Evolutionary conservation across 2,329 filamentous ascomycete species (phyloP).

Genomic region (Dactylellina haptotyla): DNA sequence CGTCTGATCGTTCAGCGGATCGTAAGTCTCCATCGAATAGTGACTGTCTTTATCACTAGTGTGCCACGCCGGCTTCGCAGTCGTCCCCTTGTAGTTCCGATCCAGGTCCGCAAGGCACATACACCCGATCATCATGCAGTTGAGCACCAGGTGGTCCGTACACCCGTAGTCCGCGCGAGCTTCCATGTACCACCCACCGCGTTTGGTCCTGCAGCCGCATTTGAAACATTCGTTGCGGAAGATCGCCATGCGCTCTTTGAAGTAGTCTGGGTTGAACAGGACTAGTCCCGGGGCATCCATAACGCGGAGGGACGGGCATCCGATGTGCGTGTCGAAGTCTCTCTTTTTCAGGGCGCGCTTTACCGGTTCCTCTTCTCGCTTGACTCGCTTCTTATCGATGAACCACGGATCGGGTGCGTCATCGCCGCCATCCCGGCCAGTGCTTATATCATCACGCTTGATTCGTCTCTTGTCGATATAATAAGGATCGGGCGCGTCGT

Average conservation of each 20-base stretch:
- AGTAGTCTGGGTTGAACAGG: slow-evolving; percentile 23
- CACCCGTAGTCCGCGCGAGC: slow-evolving; percentile 2
- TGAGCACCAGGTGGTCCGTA: slow-evolving; percentile 4
- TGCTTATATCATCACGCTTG: no score
- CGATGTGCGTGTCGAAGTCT: slow-evolving; percentile 24
- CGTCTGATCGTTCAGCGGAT: slow-evolving; percentile 11
- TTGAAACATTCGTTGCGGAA: slow-evolving; percentile 31
- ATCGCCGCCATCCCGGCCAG: no score
- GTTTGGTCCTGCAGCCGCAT: slow-evolving; percentile 13
- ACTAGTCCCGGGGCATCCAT: slow-evolving; percentile 21
- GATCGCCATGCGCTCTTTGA: not conserved
- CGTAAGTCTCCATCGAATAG: slow-evolving; percentile 11
- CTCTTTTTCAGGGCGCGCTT: slow-evolving; percentile 9
- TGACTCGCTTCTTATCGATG: not conserved
- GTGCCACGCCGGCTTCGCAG: slow-evolving; percentile 15
- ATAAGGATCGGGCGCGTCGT: not conserved
- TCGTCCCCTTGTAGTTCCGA: not conserved
- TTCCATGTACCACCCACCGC: slow-evolving; percentile 17
- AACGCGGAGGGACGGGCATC: slow-evolving; percentile 27
- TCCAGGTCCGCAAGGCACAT: slow-evolving; percentile 11
- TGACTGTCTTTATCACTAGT: not conserved
- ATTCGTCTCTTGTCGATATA: no score
- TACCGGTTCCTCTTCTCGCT: not conserved
- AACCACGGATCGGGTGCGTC: not conserved
- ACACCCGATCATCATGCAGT: slow-evolving; percentile 28